Conservation (phyloP, 768 basidiomycete species). For the Heimioporus sp. region DNA sequence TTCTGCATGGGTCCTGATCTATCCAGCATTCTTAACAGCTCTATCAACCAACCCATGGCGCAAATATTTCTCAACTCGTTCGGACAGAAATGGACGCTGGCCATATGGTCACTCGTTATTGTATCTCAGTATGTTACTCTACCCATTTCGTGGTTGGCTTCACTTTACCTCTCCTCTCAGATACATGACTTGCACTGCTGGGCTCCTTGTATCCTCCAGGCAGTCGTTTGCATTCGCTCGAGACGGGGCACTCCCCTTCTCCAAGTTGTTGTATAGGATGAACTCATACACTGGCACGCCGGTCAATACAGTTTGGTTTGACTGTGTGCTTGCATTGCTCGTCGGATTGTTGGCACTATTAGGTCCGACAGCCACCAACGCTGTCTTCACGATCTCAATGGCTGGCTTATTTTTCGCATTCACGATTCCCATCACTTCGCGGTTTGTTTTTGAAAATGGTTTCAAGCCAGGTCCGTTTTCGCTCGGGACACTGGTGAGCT, state of each 20-base stretch:
- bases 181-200: slow-evolving; percentile 42
- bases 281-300: slow-evolving; percentile 51
- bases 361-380: slow-evolving; percentile 51
- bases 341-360: slow-evolving; percentile 55
- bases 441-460: slow-evolving; percentile 44
- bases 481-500: slow-evolving; percentile 39
- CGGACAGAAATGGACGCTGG: slow-evolving; percentile 41
- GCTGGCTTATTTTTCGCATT: slow-evolving; percentile 44
- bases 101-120: slow-evolving; percentile 52
- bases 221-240: slow-evolving; percentile 56
- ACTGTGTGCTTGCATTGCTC: slow-evolving; percentile 36
- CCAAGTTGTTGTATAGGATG: slow-evolving; percentile 49
- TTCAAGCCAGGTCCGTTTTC: slow-evolving; percentile 46
- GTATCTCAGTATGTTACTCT: slow-evolving; percentile 37
- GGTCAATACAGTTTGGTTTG: slow-evolving; percentile 56
- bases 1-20: slow-evolving; percentile 58
- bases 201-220: slow-evolving; percentile 48
- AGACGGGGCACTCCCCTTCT: slow-evolving; percentile 59
- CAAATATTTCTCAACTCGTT: slow-evolving; percentile 39
- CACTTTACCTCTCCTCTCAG: slow-evolving; percentile 12
- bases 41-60: slow-evolving; percentile 42
- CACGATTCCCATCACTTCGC: slow-evolving; percentile 45
- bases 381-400: slow-evolving; percentile 49
- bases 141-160: neutral
- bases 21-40: slow-evolving; percentile 31